Evolutionary conservation across 2,329 filamentous ascomycete genomes (phyloP).

Genomic region (Aspergillus pseudotamarii): DNA sequence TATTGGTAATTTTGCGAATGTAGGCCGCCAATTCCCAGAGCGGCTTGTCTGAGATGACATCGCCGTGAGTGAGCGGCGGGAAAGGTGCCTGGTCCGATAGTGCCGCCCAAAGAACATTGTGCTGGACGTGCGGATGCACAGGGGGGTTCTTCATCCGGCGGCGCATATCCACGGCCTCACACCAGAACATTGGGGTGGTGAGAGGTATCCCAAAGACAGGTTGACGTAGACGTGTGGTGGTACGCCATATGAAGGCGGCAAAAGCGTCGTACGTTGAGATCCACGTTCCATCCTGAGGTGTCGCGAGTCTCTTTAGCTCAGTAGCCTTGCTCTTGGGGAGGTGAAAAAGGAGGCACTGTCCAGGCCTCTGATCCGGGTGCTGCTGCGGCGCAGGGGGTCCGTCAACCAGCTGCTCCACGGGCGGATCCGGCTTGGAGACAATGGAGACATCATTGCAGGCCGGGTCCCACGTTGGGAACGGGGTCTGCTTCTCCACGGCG

Average conservation of each 20-base stretch:
- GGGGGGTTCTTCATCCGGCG: constrained; percentile 34
- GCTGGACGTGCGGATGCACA: constrained; percentile 38
- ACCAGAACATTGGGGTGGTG: constrained; percentile 32
- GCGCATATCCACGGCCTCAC: constrained; percentile 43
- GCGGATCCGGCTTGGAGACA: constrained; percentile 32
- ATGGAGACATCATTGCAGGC: constrained; percentile 39
- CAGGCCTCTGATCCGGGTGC: constrained; percentile 16
- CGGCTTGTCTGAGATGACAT: constrained; percentile 39
- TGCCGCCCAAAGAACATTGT: constrained; percentile 36
- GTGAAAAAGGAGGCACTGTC: constrained; percentile 44
- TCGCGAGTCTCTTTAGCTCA: constrained; percentile 42
- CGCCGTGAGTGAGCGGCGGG: constrained; percentile 30
- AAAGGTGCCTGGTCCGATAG: constrained; percentile 28
- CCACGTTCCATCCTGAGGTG: constrained; percentile 40
- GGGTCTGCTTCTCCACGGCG: constrained; percentile 32
- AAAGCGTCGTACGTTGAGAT: constrained; percentile 53
- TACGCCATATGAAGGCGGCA: constrained; percentile 47
- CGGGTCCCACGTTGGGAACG: constrained; percentile 41
- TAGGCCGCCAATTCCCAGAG: constrained; percentile 39
- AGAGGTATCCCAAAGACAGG: constrained; percentile 34
- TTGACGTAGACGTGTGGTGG: constrained; percentile 36
- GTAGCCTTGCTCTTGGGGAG: constrained; percentile 49
- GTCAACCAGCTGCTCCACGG: constrained; percentile 26
- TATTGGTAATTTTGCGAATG: constrained; percentile 39
- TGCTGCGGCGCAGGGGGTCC: constrained; percentile 14